A percentile compares a stretch with the other conserved stretches of the same genome.
These are phyloP conservation scores for Globisporangium camurandrum DNA, from an alignment of 352 stramenopile species.

Conservation along the genomic window DNA sequence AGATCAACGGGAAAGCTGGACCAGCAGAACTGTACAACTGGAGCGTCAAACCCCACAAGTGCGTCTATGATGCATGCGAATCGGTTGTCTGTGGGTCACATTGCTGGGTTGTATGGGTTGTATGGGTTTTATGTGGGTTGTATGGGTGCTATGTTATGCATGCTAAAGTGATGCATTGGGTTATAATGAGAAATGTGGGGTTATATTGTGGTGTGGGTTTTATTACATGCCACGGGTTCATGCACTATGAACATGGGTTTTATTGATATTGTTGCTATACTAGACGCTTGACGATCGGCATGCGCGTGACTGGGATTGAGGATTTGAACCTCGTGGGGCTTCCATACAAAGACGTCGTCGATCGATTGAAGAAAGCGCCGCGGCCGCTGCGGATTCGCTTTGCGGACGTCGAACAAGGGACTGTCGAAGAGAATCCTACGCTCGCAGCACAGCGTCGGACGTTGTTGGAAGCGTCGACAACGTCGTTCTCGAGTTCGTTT, in stretches of 20 bases:
- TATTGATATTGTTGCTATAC: background rate
- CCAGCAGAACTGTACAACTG: constrained; percentile 85
- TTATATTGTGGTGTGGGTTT: too few species aligned
- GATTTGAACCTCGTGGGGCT: constrained; percentile 55
- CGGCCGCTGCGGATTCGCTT: constrained; percentile 74
- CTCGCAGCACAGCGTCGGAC: constrained; percentile 15
- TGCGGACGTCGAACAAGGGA: constrained; percentile 73
- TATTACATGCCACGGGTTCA: too few species aligned
- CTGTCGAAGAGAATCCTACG: constrained; percentile 61
- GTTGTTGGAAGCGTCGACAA: constrained; percentile 10
- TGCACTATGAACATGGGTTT: background rate
- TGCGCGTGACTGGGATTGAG: constrained; percentile 80
- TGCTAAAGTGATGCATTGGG: background rate
- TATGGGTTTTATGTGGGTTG: background rate
- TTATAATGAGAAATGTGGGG: background rate
- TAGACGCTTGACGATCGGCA: constrained; percentile 69
- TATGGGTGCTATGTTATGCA: background rate
- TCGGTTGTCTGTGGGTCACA: too few species aligned
- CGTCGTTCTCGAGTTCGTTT: too few species aligned
- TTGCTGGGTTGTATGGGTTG: too few species aligned
- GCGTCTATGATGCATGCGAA: too few species aligned
- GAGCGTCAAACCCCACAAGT: constrained; percentile 80
- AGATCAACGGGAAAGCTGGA: constrained; percentile 79
- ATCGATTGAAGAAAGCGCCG: constrained; percentile 61
- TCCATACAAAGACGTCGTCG: constrained; percentile 80